A percentile compares a stretch with the other conserved stretches of the same genome.
phyloP scores from a whole-genome alignment of 257 asterid genomes.

The Solanum ossicruentum region DNA sequence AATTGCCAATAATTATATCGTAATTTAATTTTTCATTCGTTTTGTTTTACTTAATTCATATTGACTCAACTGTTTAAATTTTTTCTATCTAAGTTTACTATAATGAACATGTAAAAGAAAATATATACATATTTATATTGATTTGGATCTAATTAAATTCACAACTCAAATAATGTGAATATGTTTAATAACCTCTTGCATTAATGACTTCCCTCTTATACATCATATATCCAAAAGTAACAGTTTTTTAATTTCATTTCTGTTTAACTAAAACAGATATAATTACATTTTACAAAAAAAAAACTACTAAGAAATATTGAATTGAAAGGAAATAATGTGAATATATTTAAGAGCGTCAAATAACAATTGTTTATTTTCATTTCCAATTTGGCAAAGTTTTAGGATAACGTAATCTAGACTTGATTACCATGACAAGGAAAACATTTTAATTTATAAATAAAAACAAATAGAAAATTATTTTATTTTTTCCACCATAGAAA shows the following conservation, averaged over 20 bases:
- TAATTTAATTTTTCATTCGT: background rate
- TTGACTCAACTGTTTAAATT: background rate
- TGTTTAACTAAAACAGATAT: background rate
- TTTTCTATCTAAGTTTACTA: background rate
- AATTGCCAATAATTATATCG: background rate
- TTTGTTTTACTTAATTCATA: background rate
- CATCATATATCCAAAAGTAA: background rate
- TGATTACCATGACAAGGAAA: background rate
- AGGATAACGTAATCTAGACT: background rate
- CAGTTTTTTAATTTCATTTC: background rate
- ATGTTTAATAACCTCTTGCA: background rate
- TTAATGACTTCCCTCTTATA: background rate
- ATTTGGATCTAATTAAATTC: background rate
- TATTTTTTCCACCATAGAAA: background rate
- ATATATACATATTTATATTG: background rate
- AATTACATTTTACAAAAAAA: background rate
- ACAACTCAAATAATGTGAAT: background rate
- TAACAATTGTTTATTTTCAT: background rate
- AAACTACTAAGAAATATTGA: background rate
- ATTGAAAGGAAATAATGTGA: background rate
- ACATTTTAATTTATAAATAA: background rate
- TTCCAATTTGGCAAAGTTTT: background rate
- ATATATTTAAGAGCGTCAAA: background rate
- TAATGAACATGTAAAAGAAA: background rate
- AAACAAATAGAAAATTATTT: background rate